Base-by-base conservation (phyloP, 1,284 basidiomycete genomes). In the Inonotus obliquus region DNA sequence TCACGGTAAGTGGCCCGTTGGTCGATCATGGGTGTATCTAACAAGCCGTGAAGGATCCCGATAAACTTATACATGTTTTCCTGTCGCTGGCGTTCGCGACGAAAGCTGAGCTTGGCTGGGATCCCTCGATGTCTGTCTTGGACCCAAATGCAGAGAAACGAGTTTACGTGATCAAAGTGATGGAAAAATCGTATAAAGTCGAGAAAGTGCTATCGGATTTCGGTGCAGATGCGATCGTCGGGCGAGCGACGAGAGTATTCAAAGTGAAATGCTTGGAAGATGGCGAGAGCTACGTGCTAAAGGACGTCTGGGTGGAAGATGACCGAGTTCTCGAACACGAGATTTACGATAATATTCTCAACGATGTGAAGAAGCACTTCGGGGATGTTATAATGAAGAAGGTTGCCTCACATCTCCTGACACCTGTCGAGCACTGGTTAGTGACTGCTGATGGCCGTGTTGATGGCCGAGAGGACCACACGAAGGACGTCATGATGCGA, bases 191-290 rank as follows among this genome's bases (percentile, higher is more conserved):
- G 29, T 60, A 54, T 25, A 29, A 47, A 2, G 45, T 29, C 10
- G 19, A 45, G 35, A 23, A 60, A 14, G 29, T 60, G 10, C 23
- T 60, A 27, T 39, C 59, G 14, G 59, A 60, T 27, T 25, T 13
- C 29, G 53, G 27, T 5, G 52, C 59, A 14, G 44, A 60, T 13
- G 52, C 11, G 14, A 21, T 60, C 9, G 23, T 47, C 1, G 44
- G 52, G n/a, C 25, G 38, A 9, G 59, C 23, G 19, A 60, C 59
- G 7, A 39, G 59, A 35, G 52, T 54, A 14, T 60, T 32, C n/a
- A 54, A 47, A 19, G 59, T 37, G 29, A 13, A 14, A 3, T 1
- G 29, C 19, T 21, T 21, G 4, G 6, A 23, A n/a, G 3, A 41
- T 45, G 44, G 45, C 23, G 29, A 47, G 52, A 41, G 14, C 25